Conservation (phyloP, 2,329 filamentous ascomycete species). For the Microthyrium microscopicum region DNA sequence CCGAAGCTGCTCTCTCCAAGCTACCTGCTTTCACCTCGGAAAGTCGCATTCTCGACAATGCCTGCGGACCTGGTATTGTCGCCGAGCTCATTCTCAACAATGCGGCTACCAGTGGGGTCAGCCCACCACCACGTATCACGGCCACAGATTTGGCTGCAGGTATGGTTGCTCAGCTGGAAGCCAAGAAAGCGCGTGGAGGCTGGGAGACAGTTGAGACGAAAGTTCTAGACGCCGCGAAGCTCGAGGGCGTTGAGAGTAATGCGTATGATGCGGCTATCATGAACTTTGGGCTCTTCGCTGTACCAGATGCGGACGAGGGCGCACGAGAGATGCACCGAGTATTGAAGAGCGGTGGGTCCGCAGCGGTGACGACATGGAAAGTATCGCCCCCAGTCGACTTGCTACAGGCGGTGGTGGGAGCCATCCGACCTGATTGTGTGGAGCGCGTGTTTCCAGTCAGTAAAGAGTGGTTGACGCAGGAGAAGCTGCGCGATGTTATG, state of each 20-base stretch:
- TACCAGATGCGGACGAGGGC: slow-evolving; percentile 16
- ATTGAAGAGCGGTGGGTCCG: slow-evolving; percentile 20
- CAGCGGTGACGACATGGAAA: slow-evolving; percentile 22
- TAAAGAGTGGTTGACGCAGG: not conserved
- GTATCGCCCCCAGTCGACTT: slow-evolving; percentile 1
- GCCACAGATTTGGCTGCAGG: slow-evolving; percentile 17
- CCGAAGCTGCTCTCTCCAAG: slow-evolving; percentile 15
- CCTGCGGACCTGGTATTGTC: slow-evolving; percentile 18
- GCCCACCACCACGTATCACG: slow-evolving; percentile 14
- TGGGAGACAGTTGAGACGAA: not conserved
- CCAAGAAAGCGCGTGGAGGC: slow-evolving; percentile 1
- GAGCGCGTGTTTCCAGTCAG: not conserved
- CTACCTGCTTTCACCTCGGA: slow-evolving; percentile 13
- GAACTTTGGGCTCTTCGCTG: slow-evolving; percentile 25
- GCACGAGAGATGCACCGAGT: slow-evolving; percentile 23
- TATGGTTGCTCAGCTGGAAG: slow-evolving; percentile 14
- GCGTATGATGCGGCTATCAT: slow-evolving; percentile 23
- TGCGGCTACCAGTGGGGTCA: not conserved
- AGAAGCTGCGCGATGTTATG: not conserved
- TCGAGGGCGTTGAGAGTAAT: slow-evolving; percentile 11
- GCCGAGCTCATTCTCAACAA: slow-evolving; percentile 13
- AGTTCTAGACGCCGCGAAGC: slow-evolving; percentile 5
- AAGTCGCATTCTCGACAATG: slow-evolving; percentile 20
- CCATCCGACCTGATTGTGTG: not conserved
- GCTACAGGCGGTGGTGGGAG: not conserved